phyloP scores from a whole-genome alignment of 345 rosid species.

The Litchi chinensis region DNA sequence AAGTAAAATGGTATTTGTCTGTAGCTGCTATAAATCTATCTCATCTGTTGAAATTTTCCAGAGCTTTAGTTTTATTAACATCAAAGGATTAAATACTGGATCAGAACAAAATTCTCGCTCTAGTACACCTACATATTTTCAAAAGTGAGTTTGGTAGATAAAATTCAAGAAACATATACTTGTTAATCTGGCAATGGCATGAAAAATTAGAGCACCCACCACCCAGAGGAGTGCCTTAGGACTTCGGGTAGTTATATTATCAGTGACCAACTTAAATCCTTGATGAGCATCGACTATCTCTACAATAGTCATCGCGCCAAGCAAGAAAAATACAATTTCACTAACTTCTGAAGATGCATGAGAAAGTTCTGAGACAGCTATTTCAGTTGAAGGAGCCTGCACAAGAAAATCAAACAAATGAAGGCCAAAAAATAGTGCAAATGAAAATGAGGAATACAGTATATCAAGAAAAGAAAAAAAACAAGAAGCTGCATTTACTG shows the following conservation, averaged over 20 bases:
- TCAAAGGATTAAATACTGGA: not conserved
- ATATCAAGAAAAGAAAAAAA: not conserved
- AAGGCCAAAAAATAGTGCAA: conserved; percentile 5
- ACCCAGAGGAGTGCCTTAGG: conserved; percentile 88
- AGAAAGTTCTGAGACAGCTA: conserved; percentile 83
- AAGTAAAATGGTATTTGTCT: not conserved
- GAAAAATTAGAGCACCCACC: conserved; percentile 52
- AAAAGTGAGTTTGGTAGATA: not conserved
- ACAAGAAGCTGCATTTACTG: not conserved
- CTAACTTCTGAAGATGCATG: conserved; percentile 96
- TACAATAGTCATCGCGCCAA: conserved; percentile 98
- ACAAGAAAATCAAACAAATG: conserved; percentile 27
- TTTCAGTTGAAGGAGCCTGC: conserved; percentile 96
- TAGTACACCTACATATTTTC: not conserved
- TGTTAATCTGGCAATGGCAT: conserved; percentile 8
- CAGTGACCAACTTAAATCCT: conserved; percentile 98
- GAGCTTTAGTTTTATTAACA: not conserved
- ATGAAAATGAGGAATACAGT: not conserved
- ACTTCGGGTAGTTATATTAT: conserved; percentile 91
- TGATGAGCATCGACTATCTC: conserved; percentile 99
- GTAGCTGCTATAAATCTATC: not conserved
- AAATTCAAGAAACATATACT: conserved; percentile 3
- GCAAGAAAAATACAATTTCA: conserved; percentile 93
- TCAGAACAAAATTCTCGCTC: not conserved
- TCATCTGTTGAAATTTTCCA: not conserved